Evolutionary conservation across 345 rosid species (phyloP).

Genomic region (Citrus sinensis): DNA sequence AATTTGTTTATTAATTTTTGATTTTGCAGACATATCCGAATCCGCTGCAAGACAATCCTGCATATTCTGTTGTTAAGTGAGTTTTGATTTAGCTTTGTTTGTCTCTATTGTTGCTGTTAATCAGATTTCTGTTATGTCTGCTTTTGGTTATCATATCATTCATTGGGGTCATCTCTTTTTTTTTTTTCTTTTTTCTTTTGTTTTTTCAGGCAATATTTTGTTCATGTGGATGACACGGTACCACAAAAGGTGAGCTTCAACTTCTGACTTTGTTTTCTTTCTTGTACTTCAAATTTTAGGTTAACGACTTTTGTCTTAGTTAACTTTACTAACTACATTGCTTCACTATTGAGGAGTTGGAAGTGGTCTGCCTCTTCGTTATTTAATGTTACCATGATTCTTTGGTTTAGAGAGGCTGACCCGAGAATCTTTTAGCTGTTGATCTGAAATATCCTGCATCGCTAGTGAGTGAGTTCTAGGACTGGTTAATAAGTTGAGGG

Average conservation of each 20-base stretch:
- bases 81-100: conserved; percentile 12
- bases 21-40: conserved; percentile 64
- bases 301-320: neutral
- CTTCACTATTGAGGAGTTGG: neutral
- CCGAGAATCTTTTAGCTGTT: neutral
- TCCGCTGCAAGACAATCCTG: conserved; percentile 87
- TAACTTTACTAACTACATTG: neutral
- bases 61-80: conserved; percentile 87
- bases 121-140: neutral
- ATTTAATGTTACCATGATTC: neutral
- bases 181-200: neutral
- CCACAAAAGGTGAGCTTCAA: conserved; percentile 63
- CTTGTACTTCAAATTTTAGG: neutral
- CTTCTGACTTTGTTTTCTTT: neutral
- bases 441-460: too few species aligned
- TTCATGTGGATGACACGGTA: conserved; percentile 72
- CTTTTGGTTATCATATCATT: neutral
- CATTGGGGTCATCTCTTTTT: neutral
- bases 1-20: neutral
- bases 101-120: neutral
- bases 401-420: neutral
- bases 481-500: too few species aligned
- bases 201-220: conserved; percentile 80
- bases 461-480: too few species aligned
- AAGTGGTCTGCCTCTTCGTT: neutral